These are phyloP conservation scores for Phytomonas sp. DNA, from an alignment of 208 protist genomes.

Conservation along the genomic window DNA sequence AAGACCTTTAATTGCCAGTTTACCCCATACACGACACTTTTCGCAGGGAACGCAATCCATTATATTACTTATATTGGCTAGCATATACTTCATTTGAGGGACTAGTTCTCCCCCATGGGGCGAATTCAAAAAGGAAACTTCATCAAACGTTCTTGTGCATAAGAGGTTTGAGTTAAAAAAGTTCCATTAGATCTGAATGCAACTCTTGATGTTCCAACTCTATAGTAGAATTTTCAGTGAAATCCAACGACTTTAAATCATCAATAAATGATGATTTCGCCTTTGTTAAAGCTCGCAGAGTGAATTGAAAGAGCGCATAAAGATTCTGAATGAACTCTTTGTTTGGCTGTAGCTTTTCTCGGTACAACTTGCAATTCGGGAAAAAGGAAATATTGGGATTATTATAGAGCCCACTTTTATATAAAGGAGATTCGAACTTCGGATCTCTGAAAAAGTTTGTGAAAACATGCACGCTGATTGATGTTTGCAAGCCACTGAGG, in stretches of 20 bases:
- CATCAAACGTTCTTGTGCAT: constrained; percentile 77
- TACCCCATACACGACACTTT: constrained; percentile 90
- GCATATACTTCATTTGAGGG: constrained; percentile 64
- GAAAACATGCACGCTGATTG: constrained; percentile 80
- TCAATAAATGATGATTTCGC: constrained; percentile 37
- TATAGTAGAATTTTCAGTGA: constrained; percentile 23
- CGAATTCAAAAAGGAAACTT: constrained; percentile 61
- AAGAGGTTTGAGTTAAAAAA: constrained; percentile 63
- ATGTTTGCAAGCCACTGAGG: constrained; percentile 84
- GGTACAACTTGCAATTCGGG: constrained; percentile 82
- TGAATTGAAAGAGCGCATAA: constrained; percentile 84
- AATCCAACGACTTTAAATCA: constrained; percentile 51
- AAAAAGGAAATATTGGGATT: constrained; percentile 76
- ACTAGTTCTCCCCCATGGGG: constrained; percentile 39
- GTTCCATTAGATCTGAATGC: constrained; percentile 30
- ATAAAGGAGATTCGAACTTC: constrained; percentile 45
- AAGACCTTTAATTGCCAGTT: constrained; percentile 81
- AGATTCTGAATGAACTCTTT: constrained; percentile 76
- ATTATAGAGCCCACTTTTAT: constrained; percentile 44
- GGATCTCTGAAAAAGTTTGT: constrained; percentile 78
- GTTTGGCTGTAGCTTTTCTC: constrained; percentile 34
- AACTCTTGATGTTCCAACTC: constrained; percentile 45
- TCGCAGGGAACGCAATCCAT: constrained; percentile 92
- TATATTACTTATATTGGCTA: constrained; percentile 74
- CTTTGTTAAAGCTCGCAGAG: constrained; percentile 74